Conservation (phyloP, 2,329 filamentous ascomycete species). For the Microcera coccophila region DNA sequence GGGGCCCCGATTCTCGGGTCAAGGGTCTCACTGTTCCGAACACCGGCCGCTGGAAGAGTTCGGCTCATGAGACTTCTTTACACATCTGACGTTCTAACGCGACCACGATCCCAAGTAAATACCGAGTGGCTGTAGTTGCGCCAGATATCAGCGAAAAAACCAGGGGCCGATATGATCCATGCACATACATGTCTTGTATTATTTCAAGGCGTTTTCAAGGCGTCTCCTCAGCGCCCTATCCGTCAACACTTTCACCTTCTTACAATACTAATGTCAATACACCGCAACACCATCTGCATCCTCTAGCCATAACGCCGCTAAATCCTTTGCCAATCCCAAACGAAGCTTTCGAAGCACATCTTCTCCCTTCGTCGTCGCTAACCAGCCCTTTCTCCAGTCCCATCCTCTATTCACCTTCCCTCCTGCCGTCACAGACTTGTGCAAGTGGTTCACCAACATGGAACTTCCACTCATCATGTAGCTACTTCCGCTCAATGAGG, state of each 20-base stretch:
- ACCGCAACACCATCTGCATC: conserved; percentile 56
- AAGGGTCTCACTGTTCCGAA: conserved; percentile 10
- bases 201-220: background rate
- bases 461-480: conserved; percentile 72
- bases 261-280: conserved; percentile 27
- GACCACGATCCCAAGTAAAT: no score
- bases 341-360: conserved; percentile 72
- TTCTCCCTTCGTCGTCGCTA: conserved; percentile 56
- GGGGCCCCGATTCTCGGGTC: conserved; percentile 20
- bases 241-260: conserved; percentile 7
- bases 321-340: conserved; percentile 68
- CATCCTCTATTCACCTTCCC: conserved; percentile 59
- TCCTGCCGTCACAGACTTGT: conserved; percentile 56
- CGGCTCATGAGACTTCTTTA: background rate
- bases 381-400: conserved; percentile 79
- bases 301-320: conserved; percentile 65
- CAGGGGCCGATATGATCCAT: no score
- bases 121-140: no score
- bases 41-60: background rate
- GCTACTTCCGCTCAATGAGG: conserved; percentile 53
- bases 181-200: background rate
- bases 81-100: no score
- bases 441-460: conserved; percentile 61
- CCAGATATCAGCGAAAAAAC: no score
- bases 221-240: background rate